A percentile compares a stretch with the other conserved stretches of the same genome.
phyloP scores from a whole-genome alignment of 2,329 filamentous ascomycete species.

The Scedosporium apiospermum region DNA sequence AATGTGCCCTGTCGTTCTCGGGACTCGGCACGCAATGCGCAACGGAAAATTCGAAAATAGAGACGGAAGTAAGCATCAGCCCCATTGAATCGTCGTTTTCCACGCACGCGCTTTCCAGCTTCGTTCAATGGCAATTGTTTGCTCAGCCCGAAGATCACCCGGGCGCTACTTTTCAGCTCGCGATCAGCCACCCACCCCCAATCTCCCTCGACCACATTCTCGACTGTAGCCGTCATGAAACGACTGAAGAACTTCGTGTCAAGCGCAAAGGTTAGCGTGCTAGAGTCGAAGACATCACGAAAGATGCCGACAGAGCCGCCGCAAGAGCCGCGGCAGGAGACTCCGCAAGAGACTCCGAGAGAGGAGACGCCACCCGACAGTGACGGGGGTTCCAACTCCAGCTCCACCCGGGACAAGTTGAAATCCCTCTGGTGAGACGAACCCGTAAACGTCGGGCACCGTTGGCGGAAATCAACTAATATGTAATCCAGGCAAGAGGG shows the following conservation, averaged over 20 bases:
- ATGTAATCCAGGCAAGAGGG: background rate
- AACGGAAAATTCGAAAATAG: too few relatives aligned
- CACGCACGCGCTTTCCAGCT: too few relatives aligned
- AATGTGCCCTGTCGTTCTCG: too few relatives aligned
- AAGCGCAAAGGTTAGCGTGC: background rate
- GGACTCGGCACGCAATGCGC: too few relatives aligned
- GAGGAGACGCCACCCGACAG: background rate
- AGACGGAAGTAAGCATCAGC: too few relatives aligned
- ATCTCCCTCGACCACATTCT: background rate
- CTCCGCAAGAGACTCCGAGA: background rate
- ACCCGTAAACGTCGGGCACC: background rate
- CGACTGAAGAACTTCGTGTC: background rate
- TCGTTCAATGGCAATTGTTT: background rate
- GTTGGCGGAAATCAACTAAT: background rate
- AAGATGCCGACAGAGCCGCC: background rate
- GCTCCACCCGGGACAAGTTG: background rate
- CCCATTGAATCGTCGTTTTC: too few relatives aligned
- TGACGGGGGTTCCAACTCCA: background rate
- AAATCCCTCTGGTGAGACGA: background rate
- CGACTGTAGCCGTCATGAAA: background rate
- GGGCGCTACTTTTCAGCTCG: background rate
- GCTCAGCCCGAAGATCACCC: background rate
- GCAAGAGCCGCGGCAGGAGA: background rate
- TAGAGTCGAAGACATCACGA: background rate
- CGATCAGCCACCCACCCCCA: background rate